These are phyloP conservation scores for Pseudotsuga menziesii DNA, from an alignment of 75 land plant genomes.

Conservation along the genomic window DNA sequence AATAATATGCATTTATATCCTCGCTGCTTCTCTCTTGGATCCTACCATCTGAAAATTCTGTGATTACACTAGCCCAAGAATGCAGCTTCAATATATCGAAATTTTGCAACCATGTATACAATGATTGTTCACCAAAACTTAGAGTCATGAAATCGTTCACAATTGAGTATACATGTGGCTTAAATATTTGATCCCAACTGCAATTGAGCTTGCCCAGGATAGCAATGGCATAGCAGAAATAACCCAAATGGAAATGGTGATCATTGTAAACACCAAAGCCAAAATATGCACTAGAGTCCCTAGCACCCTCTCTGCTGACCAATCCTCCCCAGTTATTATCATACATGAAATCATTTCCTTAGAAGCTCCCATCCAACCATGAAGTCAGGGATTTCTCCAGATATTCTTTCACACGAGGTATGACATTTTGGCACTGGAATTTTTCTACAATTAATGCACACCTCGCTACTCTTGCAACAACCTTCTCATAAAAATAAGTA, in stretches of 20 bases:
- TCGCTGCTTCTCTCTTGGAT: constrained; percentile 95
- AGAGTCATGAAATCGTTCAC: no score
- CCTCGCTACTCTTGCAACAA: constrained; percentile 22
- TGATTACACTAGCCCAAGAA: constrained; percentile 92
- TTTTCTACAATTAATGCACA: constrained; percentile 29
- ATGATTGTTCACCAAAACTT: no score
- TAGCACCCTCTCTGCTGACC: no score
- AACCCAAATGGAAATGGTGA: constrained; percentile 29
- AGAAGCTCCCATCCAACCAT: constrained; percentile 23
- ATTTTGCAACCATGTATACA: constrained; percentile 60
- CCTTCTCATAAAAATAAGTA: no score
- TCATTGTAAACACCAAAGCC: constrained; percentile 30
- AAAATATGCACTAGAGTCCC: no score
- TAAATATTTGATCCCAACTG: constrained; percentile 41
- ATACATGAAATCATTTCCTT: constrained; percentile 21
- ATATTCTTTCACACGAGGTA: no score
- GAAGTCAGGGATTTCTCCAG: no score
- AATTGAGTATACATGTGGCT: no score
- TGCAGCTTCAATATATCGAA: constrained; percentile 85
- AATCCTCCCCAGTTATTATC: no score
- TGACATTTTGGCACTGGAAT: not conserved
- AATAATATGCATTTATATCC: no score
- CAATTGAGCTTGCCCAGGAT: constrained; percentile 38
- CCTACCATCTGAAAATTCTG: constrained; percentile 83
- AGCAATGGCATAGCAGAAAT: no score